Conservation (phyloP, 2,329 filamentous ascomycete species). For the Tolypocladium nubicola region DNA sequence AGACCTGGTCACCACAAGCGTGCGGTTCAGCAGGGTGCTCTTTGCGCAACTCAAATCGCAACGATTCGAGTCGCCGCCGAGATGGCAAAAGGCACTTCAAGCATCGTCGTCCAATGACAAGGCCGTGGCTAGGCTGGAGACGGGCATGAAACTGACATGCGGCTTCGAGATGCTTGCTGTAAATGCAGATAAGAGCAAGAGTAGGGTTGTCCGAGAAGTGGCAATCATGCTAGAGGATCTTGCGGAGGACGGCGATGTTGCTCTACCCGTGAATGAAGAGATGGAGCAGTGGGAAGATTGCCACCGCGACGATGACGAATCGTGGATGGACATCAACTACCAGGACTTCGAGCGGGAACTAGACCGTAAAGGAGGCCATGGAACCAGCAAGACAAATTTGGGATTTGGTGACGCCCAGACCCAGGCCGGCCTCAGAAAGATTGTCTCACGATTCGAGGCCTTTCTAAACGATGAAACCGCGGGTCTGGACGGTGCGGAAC, state of each 20-base stretch:
- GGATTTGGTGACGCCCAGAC: constrained; percentile 56
- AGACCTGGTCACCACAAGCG: constrained; percentile 70
- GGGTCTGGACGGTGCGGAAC: constrained; percentile 66
- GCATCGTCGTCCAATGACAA: constrained; percentile 4
- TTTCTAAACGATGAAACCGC: constrained; percentile 83
- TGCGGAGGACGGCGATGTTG: constrained; percentile 53
- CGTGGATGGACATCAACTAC: constrained; percentile 88
- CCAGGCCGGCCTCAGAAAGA: constrained; percentile 73
- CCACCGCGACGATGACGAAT: constrained; percentile 66
- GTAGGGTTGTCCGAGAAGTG: constrained; percentile 61
- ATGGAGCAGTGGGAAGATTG: constrained; percentile 56
- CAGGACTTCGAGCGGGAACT: constrained; percentile 81
- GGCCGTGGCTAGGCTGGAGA: constrained; percentile 35
- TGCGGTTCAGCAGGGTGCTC: constrained; percentile 76
- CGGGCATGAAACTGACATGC: constrained; percentile 82
- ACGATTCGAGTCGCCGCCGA: constrained; percentile 57
- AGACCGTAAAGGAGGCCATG: constrained; percentile 32
- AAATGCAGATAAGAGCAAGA: constrained; percentile 58
- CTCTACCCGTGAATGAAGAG: constrained; percentile 62
- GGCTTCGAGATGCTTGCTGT: constrained; percentile 82
- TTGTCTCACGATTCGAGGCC: constrained; percentile 85
- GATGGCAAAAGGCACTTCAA: constrained; percentile 28
- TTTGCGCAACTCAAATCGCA: constrained; percentile 89
- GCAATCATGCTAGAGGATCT: constrained; percentile 67
- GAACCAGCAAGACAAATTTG: constrained; percentile 5